phyloP scores from a whole-genome alignment of 176 grass and related monocot genomes.

The Areca catechu region DNA sequence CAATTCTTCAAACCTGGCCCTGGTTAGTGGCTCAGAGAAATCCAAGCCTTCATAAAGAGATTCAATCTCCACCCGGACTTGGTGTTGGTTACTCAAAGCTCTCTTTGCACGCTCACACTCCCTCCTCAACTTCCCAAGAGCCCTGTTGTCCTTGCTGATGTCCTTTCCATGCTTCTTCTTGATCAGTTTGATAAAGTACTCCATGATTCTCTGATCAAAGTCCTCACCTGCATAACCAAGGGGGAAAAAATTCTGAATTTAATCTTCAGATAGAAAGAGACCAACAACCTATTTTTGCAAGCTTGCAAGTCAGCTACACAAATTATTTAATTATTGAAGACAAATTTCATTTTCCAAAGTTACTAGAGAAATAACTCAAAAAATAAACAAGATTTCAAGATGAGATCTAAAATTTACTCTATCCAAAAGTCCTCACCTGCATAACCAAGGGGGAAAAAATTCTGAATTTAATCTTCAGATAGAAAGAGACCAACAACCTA shows the following conservation, averaged over 20 bases:
- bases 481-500: too few relatives aligned
- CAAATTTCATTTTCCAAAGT: too few relatives aligned
- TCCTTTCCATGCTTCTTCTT: slow-evolving; percentile 49
- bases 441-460: neutral
- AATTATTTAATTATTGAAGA: too few relatives aligned
- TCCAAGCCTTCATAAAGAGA: slow-evolving; percentile 47
- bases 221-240: slow-evolving; percentile 47
- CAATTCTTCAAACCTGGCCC: slow-evolving; percentile 59
- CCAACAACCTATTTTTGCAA: too few relatives aligned
- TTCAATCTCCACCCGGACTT: slow-evolving; percentile 54
- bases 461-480: too few relatives aligned
- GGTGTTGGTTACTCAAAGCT: slow-evolving; percentile 57
- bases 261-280: too few relatives aligned
- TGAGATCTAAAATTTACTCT: too few relatives aligned
- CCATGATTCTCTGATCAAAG: slow-evolving; percentile 65
- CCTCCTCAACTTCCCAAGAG: slow-evolving; percentile 45
- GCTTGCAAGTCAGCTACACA: too few relatives aligned
- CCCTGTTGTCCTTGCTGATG: slow-evolving; percentile 45
- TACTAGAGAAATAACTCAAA: too few relatives aligned
- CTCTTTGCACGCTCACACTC: slow-evolving; percentile 65
- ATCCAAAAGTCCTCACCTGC: slow-evolving; percentile 55
- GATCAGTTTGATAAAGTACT: slow-evolving; percentile 59
- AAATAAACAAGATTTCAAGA: too few relatives aligned
- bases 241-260: neutral
- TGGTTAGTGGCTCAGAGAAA: slow-evolving; percentile 51